Base-by-base conservation (phyloP, 2,329 filamentous ascomycete genomes). In the Fusarium graminum region DNA sequence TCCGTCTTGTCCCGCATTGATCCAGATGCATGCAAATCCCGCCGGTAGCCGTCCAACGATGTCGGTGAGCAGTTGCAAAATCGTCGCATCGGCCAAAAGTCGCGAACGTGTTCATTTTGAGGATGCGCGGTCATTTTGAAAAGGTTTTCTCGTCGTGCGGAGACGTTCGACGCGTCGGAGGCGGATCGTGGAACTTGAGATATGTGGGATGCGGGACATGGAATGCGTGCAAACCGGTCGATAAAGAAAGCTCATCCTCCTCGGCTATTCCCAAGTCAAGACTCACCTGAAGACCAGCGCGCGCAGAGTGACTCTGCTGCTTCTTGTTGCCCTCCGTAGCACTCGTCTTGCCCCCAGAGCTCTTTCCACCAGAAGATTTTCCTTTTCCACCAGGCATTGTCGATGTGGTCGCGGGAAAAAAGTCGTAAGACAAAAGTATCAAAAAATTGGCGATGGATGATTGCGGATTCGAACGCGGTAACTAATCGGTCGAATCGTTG, bases 251-350 rank as follows among this genome's bases (percentile, higher is more conserved):
- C 53, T 55, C 49, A 32, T 55, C 51, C 39, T 56, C 50, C 46
- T 56, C 54, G 42, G 32, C 28, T 22, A 25, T 42, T 52, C 36
- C 30, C 22, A 19, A 42, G 43, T 39, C 28, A 25, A 68, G 47
- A 72, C 92, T 86, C 85, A 97, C 94, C 91, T 97, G 94, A 73
- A 97, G 87, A 78, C 94, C 94, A 79, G 94, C 94, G 81, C 95
- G 94, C 77, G 93, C 92, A 74, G 93, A 97, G 85, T 97, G 94
- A 83, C 95, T 97, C 83, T 96, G 92, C 77, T 92, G 90, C 85
- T 97, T 97, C 84, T 92, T 92, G 78, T 89, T 83, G 54, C 86
- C 86, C 71, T 89, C 90, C 74, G 76, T 89, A 74, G 76, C 82
- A 63, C 83, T 82, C 47, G 84, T 85, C 85, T 95, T 95, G 74